Percentiles rank a stretch among this genome's conserved stretches.
Conservation (phyloP, 1,139 yeast genomes). For the Taiozyma sp. region DNA sequence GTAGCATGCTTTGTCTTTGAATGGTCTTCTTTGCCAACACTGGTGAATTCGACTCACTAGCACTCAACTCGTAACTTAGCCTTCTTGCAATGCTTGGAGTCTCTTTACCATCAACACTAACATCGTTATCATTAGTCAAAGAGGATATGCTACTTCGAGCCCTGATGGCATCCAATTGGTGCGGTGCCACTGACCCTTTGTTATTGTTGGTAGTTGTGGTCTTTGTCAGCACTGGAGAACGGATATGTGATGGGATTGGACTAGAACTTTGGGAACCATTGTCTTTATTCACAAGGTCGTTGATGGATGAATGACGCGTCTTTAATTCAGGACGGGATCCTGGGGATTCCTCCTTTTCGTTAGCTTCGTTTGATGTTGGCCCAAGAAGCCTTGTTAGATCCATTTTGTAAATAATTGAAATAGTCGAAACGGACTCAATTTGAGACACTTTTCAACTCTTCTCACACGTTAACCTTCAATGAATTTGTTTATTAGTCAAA, state of each 20-base stretch:
- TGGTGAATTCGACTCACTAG: constrained; percentile 24
- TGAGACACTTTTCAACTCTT: too few relatives aligned
- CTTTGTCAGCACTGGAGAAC: constrained; percentile 10
- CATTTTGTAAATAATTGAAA: constrained; percentile 9
- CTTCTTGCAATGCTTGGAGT: constrained; percentile 29
- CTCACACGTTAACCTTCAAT: too few relatives aligned
- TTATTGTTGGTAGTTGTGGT: not conserved
- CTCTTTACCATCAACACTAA: constrained; percentile 35
- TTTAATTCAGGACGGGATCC: constrained; percentile 13
- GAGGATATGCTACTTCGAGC: constrained; percentile 39
- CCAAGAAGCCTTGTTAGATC: constrained; percentile 15
- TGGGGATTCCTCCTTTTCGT: not conserved
- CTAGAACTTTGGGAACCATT: constrained; percentile 9
- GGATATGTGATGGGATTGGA: not conserved
- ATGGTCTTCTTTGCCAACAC: constrained; percentile 16
- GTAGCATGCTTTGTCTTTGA: constrained; percentile 14
- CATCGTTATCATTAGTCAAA: constrained; percentile 42
- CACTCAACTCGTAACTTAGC: constrained; percentile 21
- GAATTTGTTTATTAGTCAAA: not conserved
- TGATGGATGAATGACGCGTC: constrained; percentile 27
- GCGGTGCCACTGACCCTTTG: not conserved
- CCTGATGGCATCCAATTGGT: constrained; percentile 14
- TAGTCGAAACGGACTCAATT: too few relatives aligned
- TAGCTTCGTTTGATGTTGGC: not conserved
- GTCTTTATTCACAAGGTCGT: constrained; percentile 30